Conservation (phyloP, 768 basidiomycete genomes). For the Austroboletus eburneus region DNA sequence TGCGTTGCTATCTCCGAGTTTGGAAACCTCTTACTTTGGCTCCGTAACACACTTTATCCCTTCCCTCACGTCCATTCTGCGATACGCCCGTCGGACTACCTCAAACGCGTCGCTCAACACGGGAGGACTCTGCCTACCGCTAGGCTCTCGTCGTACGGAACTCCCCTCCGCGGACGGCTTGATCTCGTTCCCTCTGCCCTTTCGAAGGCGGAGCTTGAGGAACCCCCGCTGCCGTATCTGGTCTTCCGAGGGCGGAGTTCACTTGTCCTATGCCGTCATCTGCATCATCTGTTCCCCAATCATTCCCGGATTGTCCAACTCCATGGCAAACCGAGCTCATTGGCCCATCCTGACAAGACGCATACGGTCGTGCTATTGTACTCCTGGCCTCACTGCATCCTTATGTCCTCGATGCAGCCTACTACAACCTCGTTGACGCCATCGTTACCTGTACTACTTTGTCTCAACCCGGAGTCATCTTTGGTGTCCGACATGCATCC, state of each 20-base stretch:
- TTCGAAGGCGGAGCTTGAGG: conserved; percentile 14
- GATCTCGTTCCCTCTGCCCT: conserved; percentile 13
- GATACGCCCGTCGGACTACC: conserved; percentile 12
- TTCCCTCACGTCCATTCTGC: conserved; percentile 20
- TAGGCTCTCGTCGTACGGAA: conserved; percentile 4
- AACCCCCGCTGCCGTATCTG: conserved; percentile 6
- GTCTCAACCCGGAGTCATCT: not conserved
- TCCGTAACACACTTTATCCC: conserved; percentile 13
- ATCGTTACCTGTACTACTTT: not conserved
- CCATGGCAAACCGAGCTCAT: not conserved
- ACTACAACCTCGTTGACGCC: conserved; percentile 1
- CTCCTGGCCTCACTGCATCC: not conserved
- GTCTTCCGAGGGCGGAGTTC: conserved; percentile 4
- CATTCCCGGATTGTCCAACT: not conserved
- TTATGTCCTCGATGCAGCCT: not conserved
- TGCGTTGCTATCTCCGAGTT: conserved; percentile 21
- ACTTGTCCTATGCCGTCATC: conserved; percentile 7
- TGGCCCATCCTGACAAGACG: not conserved
- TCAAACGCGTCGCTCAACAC: not conserved
- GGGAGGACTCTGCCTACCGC: too few species aligned
- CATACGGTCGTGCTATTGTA: not conserved
- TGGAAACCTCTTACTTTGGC: conserved; percentile 8
- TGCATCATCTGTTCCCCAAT: not conserved
- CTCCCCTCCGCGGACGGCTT: conserved; percentile 25
- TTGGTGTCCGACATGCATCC: not conserved